A percentile compares a stretch with the other conserved stretches of the same genome.
phyloP scores from a whole-genome alignment of 2,329 filamentous ascomycete species.

The Bipolaris bicolor region DNA sequence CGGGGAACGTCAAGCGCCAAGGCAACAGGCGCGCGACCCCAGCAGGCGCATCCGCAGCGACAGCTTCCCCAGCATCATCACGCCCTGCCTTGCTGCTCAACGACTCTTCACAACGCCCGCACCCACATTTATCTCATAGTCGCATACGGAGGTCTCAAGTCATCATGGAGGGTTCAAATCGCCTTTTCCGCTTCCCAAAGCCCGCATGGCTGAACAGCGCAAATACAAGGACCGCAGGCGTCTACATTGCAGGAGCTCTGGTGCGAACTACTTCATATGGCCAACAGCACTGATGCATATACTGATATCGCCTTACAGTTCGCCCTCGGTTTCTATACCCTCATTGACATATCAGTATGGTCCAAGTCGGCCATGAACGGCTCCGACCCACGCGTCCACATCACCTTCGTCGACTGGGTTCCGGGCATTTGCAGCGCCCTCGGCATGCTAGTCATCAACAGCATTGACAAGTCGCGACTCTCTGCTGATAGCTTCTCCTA shows the following conservation, averaged over 20 bases:
- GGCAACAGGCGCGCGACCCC: conserved; percentile 36
- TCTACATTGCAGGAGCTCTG: conserved; percentile 70
- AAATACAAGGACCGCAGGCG: conserved; percentile 67
- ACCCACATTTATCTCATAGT: conserved; percentile 3
- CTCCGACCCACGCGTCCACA: conserved; percentile 61
- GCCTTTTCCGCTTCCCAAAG: conserved; percentile 71
- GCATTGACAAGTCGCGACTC: conserved; percentile 70
- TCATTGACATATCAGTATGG: conserved; percentile 70
- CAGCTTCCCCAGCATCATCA: conserved; percentile 24
- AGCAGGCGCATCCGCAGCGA: conserved; percentile 26
- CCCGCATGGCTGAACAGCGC: conserved; percentile 71
- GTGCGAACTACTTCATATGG: conserved; percentile 51
- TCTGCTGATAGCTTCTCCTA: conserved; percentile 70
- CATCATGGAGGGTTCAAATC: conserved; percentile 55
- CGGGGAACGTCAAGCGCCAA: conserved; percentile 21
- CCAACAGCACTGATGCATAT: neutral
- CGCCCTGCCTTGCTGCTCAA: conserved; percentile 11
- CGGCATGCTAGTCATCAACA: conserved; percentile 75
- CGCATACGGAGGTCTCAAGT: conserved; percentile 3
- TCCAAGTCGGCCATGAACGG: conserved; percentile 67
- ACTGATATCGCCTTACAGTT: conserved; percentile 57
- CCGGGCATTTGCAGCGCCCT: conserved; percentile 72
- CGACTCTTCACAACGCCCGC: conserved; percentile 6
- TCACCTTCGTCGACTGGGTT: conserved; percentile 76
- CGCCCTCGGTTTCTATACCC: conserved; percentile 71